Percentiles rank a stretch among this genome's conserved stretches.
These are phyloP conservation scores for Ustilago esculenta DNA, from an alignment of 1,284 basidiomycete genomes.

Conservation along the genomic window DNA sequence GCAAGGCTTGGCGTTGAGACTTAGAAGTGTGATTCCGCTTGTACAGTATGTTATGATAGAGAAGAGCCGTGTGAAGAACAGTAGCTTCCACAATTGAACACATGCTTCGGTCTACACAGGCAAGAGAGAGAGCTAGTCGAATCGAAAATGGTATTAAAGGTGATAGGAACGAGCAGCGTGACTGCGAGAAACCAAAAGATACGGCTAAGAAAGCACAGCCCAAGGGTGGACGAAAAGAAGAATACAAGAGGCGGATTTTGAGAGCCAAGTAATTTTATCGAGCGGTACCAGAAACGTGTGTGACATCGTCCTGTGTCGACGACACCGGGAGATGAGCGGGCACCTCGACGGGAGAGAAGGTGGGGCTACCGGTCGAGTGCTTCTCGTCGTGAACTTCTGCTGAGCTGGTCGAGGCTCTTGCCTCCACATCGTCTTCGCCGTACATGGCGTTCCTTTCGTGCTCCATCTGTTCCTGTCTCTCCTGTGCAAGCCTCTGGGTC, in stretches of 20 bases:
- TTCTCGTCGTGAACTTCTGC: slow-evolving; percentile 30
- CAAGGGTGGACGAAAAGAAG: background rate
- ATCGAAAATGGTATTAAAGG: background rate
- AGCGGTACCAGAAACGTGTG: slow-evolving; percentile 9
- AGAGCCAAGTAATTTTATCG: slow-evolving; percentile 9
- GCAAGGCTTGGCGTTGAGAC: slow-evolving; percentile 27
- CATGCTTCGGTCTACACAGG: no score
- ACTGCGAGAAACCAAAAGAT: slow-evolving; percentile 10
- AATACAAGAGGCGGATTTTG: background rate
- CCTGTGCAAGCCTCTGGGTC: slow-evolving; percentile 45
- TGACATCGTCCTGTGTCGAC: slow-evolving; percentile 9
- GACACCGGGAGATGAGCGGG: background rate
- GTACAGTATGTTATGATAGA: background rate
- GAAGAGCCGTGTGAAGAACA: no score
- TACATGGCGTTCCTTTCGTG: slow-evolving; percentile 51
- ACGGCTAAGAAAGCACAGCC: no score
- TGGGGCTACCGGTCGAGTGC: slow-evolving; percentile 30
- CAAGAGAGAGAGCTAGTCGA: no score
- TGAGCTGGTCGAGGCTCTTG: slow-evolving; percentile 23
- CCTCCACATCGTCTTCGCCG: slow-evolving; percentile 44
- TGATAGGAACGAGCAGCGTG: background rate
- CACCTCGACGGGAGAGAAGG: slow-evolving; percentile 34
- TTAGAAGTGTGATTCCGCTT: slow-evolving; percentile 9
- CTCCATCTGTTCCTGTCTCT: slow-evolving; percentile 48
- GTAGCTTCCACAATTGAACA: no score